Evolutionary conservation across 2,329 filamentous ascomycete genomes (phyloP).

Genomic region (Didymosphaeria variabile): DNA sequence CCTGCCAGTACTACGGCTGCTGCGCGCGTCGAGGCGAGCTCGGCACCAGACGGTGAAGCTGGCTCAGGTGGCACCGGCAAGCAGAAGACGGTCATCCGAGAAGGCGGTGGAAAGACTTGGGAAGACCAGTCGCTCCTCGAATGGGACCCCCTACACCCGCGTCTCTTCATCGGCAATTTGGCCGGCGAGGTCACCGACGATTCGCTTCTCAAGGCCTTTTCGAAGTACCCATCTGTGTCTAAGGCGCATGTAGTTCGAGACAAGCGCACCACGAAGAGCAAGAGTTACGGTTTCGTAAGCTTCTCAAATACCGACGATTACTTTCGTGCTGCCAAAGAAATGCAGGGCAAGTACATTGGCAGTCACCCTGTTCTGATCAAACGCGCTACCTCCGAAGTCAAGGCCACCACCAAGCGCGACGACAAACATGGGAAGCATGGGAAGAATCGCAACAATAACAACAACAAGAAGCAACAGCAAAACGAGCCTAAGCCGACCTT

Average conservation of each 20-base stretch:
- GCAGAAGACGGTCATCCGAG: conserved; percentile 86
- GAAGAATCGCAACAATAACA: conserved; percentile 60
- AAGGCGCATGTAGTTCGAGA: conserved; percentile 95
- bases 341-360: conserved; percentile 99
- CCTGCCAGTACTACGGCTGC: conserved; percentile 53
- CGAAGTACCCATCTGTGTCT: conserved; percentile 84
- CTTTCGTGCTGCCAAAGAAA: conserved; percentile 94
- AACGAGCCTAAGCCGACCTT: conserved; percentile 21
- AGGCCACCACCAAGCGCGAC: conserved; percentile 69
- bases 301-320: conserved; percentile 96
- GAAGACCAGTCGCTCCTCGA: conserved; percentile 87
- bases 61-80: conserved; percentile 64
- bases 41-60: conserved; percentile 57
- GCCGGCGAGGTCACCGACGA: conserved; percentile 98
- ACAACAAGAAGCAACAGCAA: conserved; percentile 49
- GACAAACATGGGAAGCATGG: conserved; percentile 45
- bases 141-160: conserved; percentile 94
- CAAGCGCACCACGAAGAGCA: conserved; percentile 95
- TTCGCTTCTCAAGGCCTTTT: conserved; percentile 91
- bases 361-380: conserved; percentile 90
- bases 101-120: conserved; percentile 93
- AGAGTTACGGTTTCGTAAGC: conserved; percentile 95
- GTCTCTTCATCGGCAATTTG: conserved; percentile 95
- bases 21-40: conserved; percentile 43
- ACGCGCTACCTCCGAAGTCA: conserved; percentile 92